phyloP scores from a whole-genome alignment of 495 filamentous ascomycete genomes.

The Penicillium mononematosum region DNA sequence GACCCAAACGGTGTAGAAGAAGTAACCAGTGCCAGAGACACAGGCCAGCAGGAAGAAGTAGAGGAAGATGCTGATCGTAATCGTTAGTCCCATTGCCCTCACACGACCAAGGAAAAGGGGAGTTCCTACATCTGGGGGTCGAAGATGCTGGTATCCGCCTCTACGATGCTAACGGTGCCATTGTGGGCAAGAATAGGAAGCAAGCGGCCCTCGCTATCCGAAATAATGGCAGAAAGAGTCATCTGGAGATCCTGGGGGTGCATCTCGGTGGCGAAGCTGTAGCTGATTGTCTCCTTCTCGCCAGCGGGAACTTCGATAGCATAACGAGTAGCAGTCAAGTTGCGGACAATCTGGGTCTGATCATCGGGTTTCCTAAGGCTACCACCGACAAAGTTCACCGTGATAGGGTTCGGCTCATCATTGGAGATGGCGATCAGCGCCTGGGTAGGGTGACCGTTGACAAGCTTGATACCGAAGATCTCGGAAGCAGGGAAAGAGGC shows the following conservation, averaged over 20 bases:
- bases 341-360: constrained; percentile 65
- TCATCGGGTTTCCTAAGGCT: constrained; percentile 64
- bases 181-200: constrained; percentile 82
- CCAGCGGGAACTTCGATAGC: constrained; percentile 74
- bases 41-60: constrained; percentile 83
- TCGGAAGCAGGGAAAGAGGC: constrained; percentile 84
- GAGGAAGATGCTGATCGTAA: constrained; percentile 75
- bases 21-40: constrained; percentile 81
- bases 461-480: constrained; percentile 91
- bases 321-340: constrained; percentile 77
- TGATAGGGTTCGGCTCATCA: constrained; percentile 73
- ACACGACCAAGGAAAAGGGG: constrained; percentile 5
- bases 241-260: constrained; percentile 86
- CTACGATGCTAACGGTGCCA: constrained; percentile 84
- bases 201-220: constrained; percentile 60
- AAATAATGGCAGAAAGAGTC: constrained; percentile 71
- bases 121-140: constrained; percentile 88
- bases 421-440: constrained; percentile 81
- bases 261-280: constrained; percentile 86
- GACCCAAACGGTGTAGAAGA: constrained; percentile 97
- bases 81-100: constrained; percentile 25
- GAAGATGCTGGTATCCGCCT: constrained; percentile 87
- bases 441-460: constrained; percentile 87
- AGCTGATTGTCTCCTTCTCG: constrained; percentile 71
- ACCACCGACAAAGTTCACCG: constrained; percentile 75